Base-by-base conservation (phyloP, 83 land plant species). In the Diphasiastrum complanatum region DNA sequence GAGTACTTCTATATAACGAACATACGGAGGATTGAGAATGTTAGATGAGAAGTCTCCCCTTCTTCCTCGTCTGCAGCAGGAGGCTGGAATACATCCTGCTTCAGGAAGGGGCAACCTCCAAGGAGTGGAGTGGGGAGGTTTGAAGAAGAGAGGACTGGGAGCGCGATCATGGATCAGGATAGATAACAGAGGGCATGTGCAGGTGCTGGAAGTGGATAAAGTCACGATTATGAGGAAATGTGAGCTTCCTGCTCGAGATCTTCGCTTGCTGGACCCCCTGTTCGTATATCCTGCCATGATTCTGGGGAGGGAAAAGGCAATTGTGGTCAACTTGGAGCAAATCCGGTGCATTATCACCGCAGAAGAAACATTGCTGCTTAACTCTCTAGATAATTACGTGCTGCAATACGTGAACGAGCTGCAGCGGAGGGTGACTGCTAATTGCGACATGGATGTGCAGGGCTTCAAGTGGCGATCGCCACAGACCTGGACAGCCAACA, bases 241-340 rank as follows among this genome's bases (percentile, higher is more conserved):
- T 18, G 51, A 48, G 51, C 51, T 48, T 48, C 51, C 51, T 6
- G 51, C 51, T 48, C 51, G 51, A 6, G 51, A 48, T 18, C 18
- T 48, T 5, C 51, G 51, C 23, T 24, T 48, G 18, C 18, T 48
- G 18, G 51, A 48, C 23, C 51, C 51, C 6, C 51, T 48, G n/a
- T 48, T 48, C 23, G 51, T 48, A 5, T 48, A 48, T 18, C 51
- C 51, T 18, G n/a, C 51, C 6, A 48, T 24, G 51, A 18, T 48
- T 6, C 51, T 48, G n/a, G 51, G 51, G 23, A 18, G 51, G 4
- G 51, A 48, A 24, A 48, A 48, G 51, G 51, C 51, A 18, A 48
- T 48, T 4, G 51, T 48, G n/a, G 51, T 48, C n/a, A 48, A 48
- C 18, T 48, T 48, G 51, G 51, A 48, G 51, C 51, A 48, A 18